Percentiles rank a stretch among this genome's conserved stretches.
Conservation (phyloP, 148 eudicot species). For the Hydrangea macrophylla region DNA sequence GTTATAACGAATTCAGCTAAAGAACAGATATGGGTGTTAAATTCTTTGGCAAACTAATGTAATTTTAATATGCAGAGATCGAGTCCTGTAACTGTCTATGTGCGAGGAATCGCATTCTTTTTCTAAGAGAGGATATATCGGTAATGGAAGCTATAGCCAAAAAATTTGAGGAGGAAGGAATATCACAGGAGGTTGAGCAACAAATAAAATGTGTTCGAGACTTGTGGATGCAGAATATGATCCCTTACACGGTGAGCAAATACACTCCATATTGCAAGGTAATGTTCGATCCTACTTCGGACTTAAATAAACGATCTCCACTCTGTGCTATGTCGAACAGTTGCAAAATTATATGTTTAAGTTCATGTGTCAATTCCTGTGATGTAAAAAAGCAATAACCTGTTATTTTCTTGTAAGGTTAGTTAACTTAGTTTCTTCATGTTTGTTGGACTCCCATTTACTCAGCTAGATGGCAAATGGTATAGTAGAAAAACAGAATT, state of each 20-base stretch:
- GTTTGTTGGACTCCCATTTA: too few species aligned
- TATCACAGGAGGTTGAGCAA: constrained; percentile 34
- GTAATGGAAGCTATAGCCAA: constrained; percentile 61
- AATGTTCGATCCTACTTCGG: neutral
- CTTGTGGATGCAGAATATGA: constrained; percentile 19
- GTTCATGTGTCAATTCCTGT: neutral
- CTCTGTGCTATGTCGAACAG: neutral
- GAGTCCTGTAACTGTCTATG: constrained; percentile 40
- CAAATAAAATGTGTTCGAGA: constrained; percentile 18
- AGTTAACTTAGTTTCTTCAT: too few species aligned
- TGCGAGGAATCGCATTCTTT: constrained; percentile 35
- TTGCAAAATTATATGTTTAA: neutral
- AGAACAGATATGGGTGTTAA: neutral
- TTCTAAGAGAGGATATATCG: constrained; percentile 38
- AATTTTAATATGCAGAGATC: constrained; percentile 33
- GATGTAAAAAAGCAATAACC: neutral
- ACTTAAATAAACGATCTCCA: neutral
- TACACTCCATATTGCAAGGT: constrained; percentile 47
- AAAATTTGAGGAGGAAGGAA: constrained; percentile 49
- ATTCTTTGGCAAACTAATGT: neutral
- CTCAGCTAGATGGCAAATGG: too few species aligned
- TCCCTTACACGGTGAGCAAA: constrained; percentile 20
- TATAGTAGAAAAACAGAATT: too few species aligned
- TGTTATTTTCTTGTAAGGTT: neutral
- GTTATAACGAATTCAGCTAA: neutral